Conservation (phyloP, 75 land plant genomes). For the Selaginella tamariscina region DNA sequence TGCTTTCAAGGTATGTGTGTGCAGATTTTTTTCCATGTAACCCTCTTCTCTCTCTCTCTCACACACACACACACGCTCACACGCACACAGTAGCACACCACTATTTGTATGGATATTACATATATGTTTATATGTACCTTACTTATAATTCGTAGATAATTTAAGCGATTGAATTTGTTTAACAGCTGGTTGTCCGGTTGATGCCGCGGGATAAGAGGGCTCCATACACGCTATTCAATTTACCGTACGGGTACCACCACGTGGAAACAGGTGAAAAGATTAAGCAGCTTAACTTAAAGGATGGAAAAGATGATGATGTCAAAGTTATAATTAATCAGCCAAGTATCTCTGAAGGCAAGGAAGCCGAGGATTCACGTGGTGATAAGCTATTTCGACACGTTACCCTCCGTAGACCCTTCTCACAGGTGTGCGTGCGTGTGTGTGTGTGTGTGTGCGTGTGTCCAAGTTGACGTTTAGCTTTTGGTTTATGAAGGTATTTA, state of each 20-base stretch:
- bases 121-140: no score
- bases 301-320: background rate
- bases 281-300: background rate
- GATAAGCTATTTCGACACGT: background rate
- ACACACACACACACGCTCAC: no score
- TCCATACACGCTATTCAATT: background rate
- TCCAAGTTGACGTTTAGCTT: no score
- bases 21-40: no score
- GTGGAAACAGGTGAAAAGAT: background rate
- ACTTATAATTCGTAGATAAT: no score
- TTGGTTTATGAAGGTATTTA: no score
- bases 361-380: background rate
- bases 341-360: background rate
- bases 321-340: background rate
- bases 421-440: no score
- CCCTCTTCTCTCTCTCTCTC: no score
- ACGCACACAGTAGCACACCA: no score
- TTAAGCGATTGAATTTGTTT: no score
- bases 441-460: no score
- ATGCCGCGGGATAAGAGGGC: background rate
- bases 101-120: no score
- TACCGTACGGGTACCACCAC: background rate
- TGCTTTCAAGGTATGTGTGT: constrained; percentile 12
- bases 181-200: background rate
- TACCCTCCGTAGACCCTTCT: background rate